phyloP scores from a whole-genome alignment of 2,329 filamentous ascomycete genomes.

The Aaosphaeria pasadenensis region DNA sequence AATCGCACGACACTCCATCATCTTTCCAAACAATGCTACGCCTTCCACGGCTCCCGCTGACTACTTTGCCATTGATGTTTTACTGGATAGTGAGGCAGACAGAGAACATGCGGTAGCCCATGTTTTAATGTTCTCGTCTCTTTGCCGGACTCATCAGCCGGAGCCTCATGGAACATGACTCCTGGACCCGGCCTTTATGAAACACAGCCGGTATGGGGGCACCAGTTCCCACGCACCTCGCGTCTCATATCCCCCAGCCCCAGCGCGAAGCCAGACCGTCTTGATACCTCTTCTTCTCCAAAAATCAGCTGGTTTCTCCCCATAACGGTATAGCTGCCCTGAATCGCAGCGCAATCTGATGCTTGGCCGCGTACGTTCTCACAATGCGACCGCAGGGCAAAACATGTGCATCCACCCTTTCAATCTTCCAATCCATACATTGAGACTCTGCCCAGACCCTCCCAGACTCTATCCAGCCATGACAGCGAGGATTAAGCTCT shows the following conservation, averaged over 20 bases:
- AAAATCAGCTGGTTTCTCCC: conserved; percentile 5
- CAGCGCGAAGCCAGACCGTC: conserved; percentile 32
- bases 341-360: conserved; percentile 13
- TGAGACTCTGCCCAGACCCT: neutral
- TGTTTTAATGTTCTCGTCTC: too few relatives aligned
- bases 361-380: conserved; percentile 17
- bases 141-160: too few relatives aligned
- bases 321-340: conserved; percentile 16
- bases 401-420: conserved; percentile 12
- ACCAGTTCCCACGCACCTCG: conserved; percentile 21
- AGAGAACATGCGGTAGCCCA: too few relatives aligned
- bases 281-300: conserved; percentile 28
- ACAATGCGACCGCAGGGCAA: conserved; percentile 21
- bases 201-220: conserved; percentile 26
- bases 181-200: conserved; percentile 13
- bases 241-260: conserved; percentile 30
- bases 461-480: neutral
- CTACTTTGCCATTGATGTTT: too few relatives aligned
- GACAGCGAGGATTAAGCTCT: conserved; percentile 13
- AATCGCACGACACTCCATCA: too few relatives aligned
- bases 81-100: too few relatives aligned
- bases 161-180: too few relatives aligned
- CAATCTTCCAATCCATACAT: conserved; percentile 1
- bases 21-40: too few relatives aligned
- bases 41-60: too few relatives aligned